These are phyloP conservation scores for Tulasnella sp. DNA, from an alignment of 768 basidiomycete genomes.

Conservation along the genomic window DNA sequence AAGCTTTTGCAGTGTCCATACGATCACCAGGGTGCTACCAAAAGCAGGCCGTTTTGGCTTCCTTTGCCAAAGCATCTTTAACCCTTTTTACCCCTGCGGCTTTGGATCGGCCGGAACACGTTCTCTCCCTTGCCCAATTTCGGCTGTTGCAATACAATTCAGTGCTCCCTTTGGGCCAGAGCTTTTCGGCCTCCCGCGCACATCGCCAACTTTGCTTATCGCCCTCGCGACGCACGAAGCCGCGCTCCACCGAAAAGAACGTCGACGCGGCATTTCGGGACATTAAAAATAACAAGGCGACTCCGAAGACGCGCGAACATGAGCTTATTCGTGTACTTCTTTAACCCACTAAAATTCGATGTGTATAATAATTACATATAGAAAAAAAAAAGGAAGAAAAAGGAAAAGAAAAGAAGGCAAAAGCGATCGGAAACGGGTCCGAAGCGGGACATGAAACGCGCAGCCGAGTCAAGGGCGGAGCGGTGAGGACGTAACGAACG, in stretches of 20 bases:
- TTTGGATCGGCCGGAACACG: not conserved
- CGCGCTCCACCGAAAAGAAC: not conserved
- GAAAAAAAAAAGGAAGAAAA: slow-evolving; percentile 3
- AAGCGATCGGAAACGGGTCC: not conserved
- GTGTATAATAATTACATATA: slow-evolving; percentile 3
- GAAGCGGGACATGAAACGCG: not conserved
- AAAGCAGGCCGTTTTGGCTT: not conserved
- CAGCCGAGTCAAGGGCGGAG: not conserved
- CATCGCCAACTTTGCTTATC: not conserved
- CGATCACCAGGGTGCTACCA: not conserved
- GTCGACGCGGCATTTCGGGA: not conserved
- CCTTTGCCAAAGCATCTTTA: not conserved
- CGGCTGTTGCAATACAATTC: not conserved
- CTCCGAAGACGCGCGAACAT: not conserved
- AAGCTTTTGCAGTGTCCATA: not conserved
- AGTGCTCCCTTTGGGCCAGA: not conserved
- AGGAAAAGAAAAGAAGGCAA: not conserved
- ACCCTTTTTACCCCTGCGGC: not conserved
- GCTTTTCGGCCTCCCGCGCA: not conserved
- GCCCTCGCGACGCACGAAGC: not conserved
- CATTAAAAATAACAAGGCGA: not conserved
- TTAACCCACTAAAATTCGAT: slow-evolving; percentile 5
- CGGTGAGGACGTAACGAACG: not conserved
- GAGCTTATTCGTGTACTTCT: not conserved
- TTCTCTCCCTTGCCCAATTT: not conserved